Evolutionary conservation across 2,329 filamentous ascomycete genomes (phyloP), one percentile per base, ranked within the genome.

Genomic region (Sphaerulina populicola): DNA sequence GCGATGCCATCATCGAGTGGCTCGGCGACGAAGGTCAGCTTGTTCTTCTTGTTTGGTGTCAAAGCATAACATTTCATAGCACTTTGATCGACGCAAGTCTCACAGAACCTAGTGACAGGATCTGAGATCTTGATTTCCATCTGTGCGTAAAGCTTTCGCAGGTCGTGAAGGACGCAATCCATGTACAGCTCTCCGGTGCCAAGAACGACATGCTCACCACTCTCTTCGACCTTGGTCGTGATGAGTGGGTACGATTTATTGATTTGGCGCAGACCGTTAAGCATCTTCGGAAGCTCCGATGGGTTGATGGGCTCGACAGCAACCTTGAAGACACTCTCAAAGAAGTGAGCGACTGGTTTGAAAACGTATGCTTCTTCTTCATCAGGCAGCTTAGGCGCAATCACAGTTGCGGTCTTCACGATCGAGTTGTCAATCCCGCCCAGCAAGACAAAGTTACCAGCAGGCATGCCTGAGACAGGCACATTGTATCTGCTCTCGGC

Each of bases 51-150:
- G 74, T 98, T 98, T 2, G 93, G 93, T 2, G 93, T 97, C 61
- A 95, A 82, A 18, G 93, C 91, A 68, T 96, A 98, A 72, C 93
- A 98, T 72, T 96, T 96, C 53, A 94, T 96, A 15, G 90, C 90
- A 14, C 89, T 96, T 60, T 93, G 94, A 69, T 98, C 93, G 35
- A 95, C 89, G 23, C 96, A 91, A 0, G 93, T 98, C 72, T 98
- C 93, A 71, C 89, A 96, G 76, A 98, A 98, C 43, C 93, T 80
- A 12, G 93, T 97, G 39, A 98, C 91, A 0, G 93, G 93, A 66
- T 98, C 93, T 0, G 93, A 98, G 44, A 98, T 88, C 72, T 97
- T 97, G 72, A 98, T 86, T 68, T 98, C 93, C 93, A 98, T 98
- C 64, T 97, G 91, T 11, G 93, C 90, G 66, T 96, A 98, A n/a